These are phyloP conservation scores for Orbilia quercus DNA, from an alignment of 2,329 filamentous ascomycete genomes.

Conservation along the genomic window DNA sequence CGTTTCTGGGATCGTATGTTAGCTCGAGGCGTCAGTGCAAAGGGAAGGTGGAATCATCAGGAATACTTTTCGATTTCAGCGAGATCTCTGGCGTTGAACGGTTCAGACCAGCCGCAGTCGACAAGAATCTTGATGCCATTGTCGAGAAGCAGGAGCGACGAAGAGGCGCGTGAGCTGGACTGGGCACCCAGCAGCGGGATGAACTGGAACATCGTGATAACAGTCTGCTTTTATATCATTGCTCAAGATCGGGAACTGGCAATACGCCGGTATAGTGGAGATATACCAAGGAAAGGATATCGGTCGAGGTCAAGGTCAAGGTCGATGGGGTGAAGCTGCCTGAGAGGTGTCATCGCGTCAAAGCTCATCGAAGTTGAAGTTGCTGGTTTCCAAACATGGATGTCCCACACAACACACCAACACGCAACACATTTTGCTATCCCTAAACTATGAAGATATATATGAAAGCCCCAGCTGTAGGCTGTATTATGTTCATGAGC, in stretches of 20 bases:
- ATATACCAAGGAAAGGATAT: too few relatives aligned
- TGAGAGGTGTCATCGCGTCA: constrained; percentile 5
- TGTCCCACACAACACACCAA: constrained; percentile 16
- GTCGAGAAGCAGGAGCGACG: constrained; percentile 96
- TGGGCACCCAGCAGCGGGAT: constrained; percentile 91
- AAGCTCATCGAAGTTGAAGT: neutral
- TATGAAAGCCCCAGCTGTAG: too few relatives aligned
- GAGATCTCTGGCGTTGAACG: constrained; percentile 83
- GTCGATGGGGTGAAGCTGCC: constrained; percentile 6
- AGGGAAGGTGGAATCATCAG: constrained; percentile 33
- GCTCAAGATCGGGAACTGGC: too few relatives aligned
- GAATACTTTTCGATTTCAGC: constrained; percentile 87
- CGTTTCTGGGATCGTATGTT: constrained; percentile 71
- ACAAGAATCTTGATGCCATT: constrained; percentile 95
- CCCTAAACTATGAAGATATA: too few relatives aligned
- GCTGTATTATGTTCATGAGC: too few relatives aligned
- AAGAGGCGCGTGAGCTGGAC: constrained; percentile 84
- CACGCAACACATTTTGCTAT: neutral
- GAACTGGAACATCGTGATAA: constrained; percentile 87
- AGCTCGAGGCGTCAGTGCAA: constrained; percentile 9
- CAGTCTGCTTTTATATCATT: constrained; percentile 23
- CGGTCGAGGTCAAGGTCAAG: constrained; percentile 1
- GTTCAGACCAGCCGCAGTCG: constrained; percentile 95
- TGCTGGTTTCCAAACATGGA: constrained; percentile 11
- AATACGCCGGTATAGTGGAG: too few relatives aligned